Conservation (phyloP, 768 basidiomycete species). For the Harrya chromipes region DNA sequence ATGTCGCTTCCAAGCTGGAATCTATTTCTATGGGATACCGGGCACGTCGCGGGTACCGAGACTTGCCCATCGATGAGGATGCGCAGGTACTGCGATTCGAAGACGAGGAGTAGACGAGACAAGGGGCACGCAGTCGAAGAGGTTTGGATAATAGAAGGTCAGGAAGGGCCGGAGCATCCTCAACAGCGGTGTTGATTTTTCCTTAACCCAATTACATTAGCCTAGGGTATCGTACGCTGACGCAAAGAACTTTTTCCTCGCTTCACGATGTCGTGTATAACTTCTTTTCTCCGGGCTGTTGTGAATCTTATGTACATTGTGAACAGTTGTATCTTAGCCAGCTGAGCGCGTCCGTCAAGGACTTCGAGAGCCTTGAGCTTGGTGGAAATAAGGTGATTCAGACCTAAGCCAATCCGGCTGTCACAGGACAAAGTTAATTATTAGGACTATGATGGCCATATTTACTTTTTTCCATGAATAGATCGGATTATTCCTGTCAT, state of each 20-base stretch:
- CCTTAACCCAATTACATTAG: background rate
- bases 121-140: background rate
- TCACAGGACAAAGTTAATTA: too few relatives aligned
- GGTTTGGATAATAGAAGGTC: background rate
- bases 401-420: too few relatives aligned
- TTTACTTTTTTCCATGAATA: too few relatives aligned
- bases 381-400: too few relatives aligned
- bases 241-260: background rate
- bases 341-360: too few relatives aligned
- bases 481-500: too few relatives aligned
- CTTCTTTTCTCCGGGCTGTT: too few relatives aligned
- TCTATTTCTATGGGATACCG: constrained; percentile 37
- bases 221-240: constrained; percentile 1
- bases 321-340: too few relatives aligned
- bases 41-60: constrained; percentile 64
- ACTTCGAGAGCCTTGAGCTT: too few relatives aligned
- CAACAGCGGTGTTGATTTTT: background rate
- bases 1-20: constrained; percentile 50
- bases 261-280: too few relatives aligned
- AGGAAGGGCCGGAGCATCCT: background rate
- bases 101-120: constrained; percentile 56
- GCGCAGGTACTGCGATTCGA: constrained; percentile 84
- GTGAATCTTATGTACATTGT: too few relatives aligned
- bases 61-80: constrained; percentile 82
- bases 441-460: too few relatives aligned